Percentiles rank a stretch among this genome's conserved stretches.
Conservation (phyloP, 768 basidiomycete genomes). For the Kwoniella botswanensis region DNA sequence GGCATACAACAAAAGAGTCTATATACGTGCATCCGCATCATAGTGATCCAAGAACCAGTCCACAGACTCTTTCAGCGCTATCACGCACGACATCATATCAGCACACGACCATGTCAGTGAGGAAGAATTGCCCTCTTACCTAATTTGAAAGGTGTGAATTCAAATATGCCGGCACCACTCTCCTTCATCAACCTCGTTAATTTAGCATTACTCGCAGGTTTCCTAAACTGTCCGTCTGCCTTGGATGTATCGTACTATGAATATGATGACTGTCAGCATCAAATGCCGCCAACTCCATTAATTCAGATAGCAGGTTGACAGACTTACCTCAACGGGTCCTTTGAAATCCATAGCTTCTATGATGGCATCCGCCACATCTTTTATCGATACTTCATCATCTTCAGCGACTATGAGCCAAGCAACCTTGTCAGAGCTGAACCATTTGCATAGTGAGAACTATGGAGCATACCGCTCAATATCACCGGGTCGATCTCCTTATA, state of each 20-base stretch:
- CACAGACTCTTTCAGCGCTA: slow-evolving; percentile 77
- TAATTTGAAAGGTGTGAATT: slow-evolving; percentile 76
- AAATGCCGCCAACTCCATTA: neutral
- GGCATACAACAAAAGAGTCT: neutral
- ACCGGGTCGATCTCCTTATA: slow-evolving; percentile 92
- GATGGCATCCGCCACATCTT: slow-evolving; percentile 85
- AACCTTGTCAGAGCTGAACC: neutral
- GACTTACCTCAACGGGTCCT: slow-evolving; percentile 72
- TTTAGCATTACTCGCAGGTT: slow-evolving; percentile 93
- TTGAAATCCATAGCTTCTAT: slow-evolving; percentile 79
- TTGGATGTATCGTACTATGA: slow-evolving; percentile 78
- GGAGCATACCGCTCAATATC: slow-evolving; percentile 76
- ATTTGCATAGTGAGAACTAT: neutral
- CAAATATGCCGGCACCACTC: slow-evolving; percentile 76
- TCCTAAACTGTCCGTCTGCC: slow-evolving; percentile 93
- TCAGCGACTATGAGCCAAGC: slow-evolving; percentile 70
- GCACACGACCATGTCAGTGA: neutral
- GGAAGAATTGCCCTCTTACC: slow-evolving; percentile 61
- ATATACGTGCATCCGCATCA: slow-evolving; percentile 61
- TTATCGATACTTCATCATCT: slow-evolving; percentile 92
- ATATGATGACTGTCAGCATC: neutral
- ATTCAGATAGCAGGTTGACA: neutral
- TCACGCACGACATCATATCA: neutral
- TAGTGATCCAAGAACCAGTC: slow-evolving; percentile 87
- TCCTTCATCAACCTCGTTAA: slow-evolving; percentile 67